Percentiles rank a stretch among this genome's conserved stretches.
phyloP scores from a whole-genome alignment of 306 rosid genomes.

The Styphnolobium japonicum region DNA sequence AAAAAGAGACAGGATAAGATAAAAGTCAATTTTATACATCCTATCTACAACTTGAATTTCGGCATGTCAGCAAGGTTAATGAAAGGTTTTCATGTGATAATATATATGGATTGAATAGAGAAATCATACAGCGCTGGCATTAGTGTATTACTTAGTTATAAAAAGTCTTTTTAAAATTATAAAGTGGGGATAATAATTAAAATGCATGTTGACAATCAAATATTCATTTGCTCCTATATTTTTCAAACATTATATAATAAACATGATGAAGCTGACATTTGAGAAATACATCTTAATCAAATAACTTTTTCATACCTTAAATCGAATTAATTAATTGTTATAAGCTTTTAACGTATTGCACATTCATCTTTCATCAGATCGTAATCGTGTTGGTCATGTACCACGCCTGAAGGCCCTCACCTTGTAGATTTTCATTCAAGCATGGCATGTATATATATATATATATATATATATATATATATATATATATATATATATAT shows the following conservation, averaged over 20 bases:
- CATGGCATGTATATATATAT: too few species aligned
- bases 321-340: too few species aligned
- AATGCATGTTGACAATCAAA: not conserved
- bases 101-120: not conserved
- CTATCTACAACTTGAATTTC: not conserved
- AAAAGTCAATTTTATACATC: not conserved
- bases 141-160: not conserved
- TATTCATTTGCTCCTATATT: not conserved
- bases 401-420: too few species aligned
- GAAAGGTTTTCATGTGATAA: not conserved
- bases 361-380: too few species aligned
- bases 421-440: too few species aligned
- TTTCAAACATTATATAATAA: not conserved
- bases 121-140: not conserved
- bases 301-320: too few species aligned
- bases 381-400: too few species aligned
- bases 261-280: too few species aligned
- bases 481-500: not conserved
- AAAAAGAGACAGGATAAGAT: not conserved
- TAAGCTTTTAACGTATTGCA: too few species aligned
- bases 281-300: too few species aligned
- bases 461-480: too few species aligned
- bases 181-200: not conserved
- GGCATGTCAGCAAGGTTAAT: not conserved
- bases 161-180: too few species aligned